Percentiles rank a stretch among this genome's conserved stretches.
Conservation (phyloP, 176 grass and related monocot genomes). For the Aechmea fasciata region DNA sequence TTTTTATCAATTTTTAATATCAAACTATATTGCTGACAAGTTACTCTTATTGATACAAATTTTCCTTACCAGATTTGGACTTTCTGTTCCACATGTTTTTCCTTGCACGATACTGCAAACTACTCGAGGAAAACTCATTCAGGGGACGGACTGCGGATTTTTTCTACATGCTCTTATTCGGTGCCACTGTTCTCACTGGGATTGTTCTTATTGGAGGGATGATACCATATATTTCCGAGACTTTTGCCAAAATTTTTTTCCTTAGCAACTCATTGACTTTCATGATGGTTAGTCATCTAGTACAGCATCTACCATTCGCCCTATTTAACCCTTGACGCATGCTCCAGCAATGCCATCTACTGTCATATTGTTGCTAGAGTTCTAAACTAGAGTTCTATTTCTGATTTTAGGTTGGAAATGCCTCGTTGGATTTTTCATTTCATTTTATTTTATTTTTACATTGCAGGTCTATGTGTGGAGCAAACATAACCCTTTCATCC, state of each 20-base stretch:
- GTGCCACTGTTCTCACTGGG: conserved; percentile 76
- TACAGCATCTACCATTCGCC: not conserved
- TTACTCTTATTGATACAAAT: conserved; percentile 7
- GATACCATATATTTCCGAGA: conserved; percentile 91
- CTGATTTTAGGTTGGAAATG: not conserved
- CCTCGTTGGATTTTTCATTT: too few relatives aligned
- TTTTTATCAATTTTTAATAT: too few relatives aligned
- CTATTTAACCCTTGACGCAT: too few relatives aligned
- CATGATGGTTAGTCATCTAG: conserved; percentile 69
- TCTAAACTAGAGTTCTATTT: not conserved
- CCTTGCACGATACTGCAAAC: conserved; percentile 92
- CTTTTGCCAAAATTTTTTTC: conserved; percentile 88
- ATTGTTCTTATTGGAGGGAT: conserved; percentile 91
- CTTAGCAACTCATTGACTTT: conserved; percentile 99
- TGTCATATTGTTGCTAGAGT: not conserved
- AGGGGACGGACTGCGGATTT: conserved; percentile 98
- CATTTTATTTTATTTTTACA: not conserved
- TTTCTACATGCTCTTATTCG: conserved; percentile 96
- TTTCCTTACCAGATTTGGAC: conserved; percentile 65
- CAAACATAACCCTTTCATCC: conserved; percentile 95
- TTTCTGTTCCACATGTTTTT: conserved; percentile 99
- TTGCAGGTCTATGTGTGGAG: conserved; percentile 99
- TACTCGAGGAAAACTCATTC: conserved; percentile 98
- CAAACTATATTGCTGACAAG: too few relatives aligned
- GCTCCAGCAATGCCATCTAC: too few relatives aligned